These are phyloP conservation scores for Botrytis medusae DNA, from an alignment of 2,329 filamentous ascomycete genomes.

Conservation along the genomic window DNA sequence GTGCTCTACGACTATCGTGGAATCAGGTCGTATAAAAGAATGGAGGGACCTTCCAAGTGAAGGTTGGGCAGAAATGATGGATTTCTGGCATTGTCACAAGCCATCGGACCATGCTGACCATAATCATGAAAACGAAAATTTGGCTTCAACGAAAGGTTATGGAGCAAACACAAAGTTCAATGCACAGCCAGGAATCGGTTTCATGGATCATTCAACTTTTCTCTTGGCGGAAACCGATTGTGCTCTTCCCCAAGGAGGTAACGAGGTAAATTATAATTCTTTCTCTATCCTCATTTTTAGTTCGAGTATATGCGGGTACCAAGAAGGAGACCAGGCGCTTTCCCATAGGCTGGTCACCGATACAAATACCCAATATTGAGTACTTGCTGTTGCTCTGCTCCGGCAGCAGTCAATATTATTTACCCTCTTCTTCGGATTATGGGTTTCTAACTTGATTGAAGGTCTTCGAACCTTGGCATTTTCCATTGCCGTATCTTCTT, in stretches of 20 bases:
- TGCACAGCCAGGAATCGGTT: conserved; percentile 65
- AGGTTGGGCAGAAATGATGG: conserved; percentile 99
- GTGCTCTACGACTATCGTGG: conserved; percentile 48
- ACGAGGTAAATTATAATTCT: conserved; percentile 4
- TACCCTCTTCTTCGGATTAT: conserved; percentile 43
- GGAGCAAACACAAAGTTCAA: conserved; percentile 75
- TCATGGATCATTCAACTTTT: conserved; percentile 80
- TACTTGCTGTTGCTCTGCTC: conserved; percentile 36
- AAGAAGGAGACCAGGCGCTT: conserved; percentile 63
- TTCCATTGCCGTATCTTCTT: conserved; percentile 47
- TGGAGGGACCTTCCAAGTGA: conserved; percentile 97
- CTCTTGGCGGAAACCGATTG: conserved; percentile 71
- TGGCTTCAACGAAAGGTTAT: conserved; percentile 68
- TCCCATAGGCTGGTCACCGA: conserved; percentile 61
- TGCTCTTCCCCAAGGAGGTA: conserved; percentile 21
- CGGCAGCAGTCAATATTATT: conserved; percentile 35
- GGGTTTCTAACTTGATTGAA: conserved; percentile 44
- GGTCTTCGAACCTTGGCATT: conserved; percentile 44
- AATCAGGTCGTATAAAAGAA: conserved; percentile 43
- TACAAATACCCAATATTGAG: conserved; percentile 66
- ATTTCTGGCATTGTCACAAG: conserved; percentile 99
- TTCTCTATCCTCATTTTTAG: neutral
- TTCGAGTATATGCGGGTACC: conserved; percentile 43
- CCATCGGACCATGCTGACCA: conserved; percentile 59
- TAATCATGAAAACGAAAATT: conserved; percentile 41